Conservation (phyloP, 176 grass and related monocot genomes). For the Eleusine indica region DNA sequence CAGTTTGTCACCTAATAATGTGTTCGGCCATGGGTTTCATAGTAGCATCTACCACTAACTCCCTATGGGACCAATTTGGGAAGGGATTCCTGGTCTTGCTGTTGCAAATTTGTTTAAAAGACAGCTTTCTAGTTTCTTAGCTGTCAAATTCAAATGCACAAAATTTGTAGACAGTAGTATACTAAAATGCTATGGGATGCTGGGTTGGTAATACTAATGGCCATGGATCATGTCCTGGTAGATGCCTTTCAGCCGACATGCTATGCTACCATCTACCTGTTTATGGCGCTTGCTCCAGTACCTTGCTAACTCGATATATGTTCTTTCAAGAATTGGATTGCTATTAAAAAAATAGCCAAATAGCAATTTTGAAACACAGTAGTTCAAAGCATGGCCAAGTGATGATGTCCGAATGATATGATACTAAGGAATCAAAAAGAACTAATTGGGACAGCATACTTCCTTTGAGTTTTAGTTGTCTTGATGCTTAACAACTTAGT, state of each 20-base stretch:
- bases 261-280: not conserved
- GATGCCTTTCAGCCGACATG: not conserved
- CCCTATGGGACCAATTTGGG: not conserved
- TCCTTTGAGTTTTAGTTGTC: conserved; percentile 10
- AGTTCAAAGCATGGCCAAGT: not conserved
- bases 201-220: conserved; percentile 1
- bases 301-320: conserved; percentile 4
- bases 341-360: not conserved
- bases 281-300: not conserved
- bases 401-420: not conserved
- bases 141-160: not conserved
- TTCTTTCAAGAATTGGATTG: not conserved
- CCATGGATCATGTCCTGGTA: not conserved
- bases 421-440: not conserved
- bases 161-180: not conserved
- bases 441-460: not conserved
- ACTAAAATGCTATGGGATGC: not conserved
- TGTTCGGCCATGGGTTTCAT: not conserved
- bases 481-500: conserved; percentile 1
- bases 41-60: not conserved
- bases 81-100: not conserved
- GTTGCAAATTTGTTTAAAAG: not conserved
- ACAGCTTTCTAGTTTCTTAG: not conserved
- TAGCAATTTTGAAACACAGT: not conserved
- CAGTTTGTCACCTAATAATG: not conserved